Evolutionary conservation across 1,139 yeast genomes (phyloP), one percentile per base, ranked within the genome.

Genomic region (Meyerozyma guilliermondii): DNA sequence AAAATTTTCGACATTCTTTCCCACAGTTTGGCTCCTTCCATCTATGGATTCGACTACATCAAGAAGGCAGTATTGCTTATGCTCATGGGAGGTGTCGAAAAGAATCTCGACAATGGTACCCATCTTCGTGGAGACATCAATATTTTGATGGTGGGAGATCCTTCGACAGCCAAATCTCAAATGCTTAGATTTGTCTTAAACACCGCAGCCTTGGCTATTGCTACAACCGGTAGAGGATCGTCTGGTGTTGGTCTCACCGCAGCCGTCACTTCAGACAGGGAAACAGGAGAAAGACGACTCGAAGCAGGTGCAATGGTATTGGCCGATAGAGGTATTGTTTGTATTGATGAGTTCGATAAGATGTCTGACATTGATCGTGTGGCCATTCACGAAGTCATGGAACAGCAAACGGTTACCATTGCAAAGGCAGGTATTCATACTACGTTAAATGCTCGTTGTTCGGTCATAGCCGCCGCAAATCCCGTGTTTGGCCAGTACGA

Each of bases 281-380:
- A 92, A 63, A 92, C 98, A 1, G 98, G 98, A 42, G 99, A 92
- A 68, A 76, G 98, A 59, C 78, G 96, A 54, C 71, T 92, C 50
- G 98, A 94, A 65, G 99, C 98, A 0, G 99, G 99, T 74, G 99
- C 99, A 3, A 92, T 92, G 98, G 98, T 92, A 38, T 71, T 94
- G 50, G 99, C 98, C 9, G 98, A 92, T 65, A 75, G 98, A 53
- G 99, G 99, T 50, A 77, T 94, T 47, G 98, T 92, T 37, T 92
- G 98, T 77, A 94, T 92, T 59, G 98, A 92, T 74, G 98, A 92
- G 71, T 92, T 92, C 59, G 98, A 92, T 68, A 92, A 92, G 64
- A 92, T 92, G 99, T 83, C 88, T 48, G 98, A 94, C 62, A 79
- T 83, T 26, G 99, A 92, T 67, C 79, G 98, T 63, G 98, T 92